Conservation (phyloP, 2,329 filamentous ascomycete genomes). For the Ophiostoma angusticollis region DNA sequence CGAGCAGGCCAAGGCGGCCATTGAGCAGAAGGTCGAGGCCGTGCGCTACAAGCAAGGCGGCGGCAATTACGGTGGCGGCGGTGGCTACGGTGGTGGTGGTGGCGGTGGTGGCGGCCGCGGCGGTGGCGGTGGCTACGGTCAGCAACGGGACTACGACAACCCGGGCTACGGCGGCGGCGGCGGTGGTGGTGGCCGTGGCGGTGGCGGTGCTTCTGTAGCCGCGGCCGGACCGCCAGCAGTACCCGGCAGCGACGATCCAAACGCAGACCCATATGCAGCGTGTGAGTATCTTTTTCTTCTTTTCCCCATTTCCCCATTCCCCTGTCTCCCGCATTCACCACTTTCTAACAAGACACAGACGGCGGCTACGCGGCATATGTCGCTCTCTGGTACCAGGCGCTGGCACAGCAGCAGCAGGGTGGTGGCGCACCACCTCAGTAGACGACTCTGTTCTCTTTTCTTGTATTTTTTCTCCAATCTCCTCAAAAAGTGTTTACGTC, state of each 20-base stretch:
- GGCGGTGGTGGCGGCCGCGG: conserved; percentile 29
- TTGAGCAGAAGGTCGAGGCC: conserved; percentile 84
- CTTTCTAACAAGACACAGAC: conserved; percentile 39
- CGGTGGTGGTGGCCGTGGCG: conserved; percentile 31
- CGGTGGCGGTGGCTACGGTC: conserved; percentile 28
- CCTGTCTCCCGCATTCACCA: neutral
- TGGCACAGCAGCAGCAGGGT: conserved; percentile 22
- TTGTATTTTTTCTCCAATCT: too few species aligned
- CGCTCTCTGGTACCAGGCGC: conserved; percentile 66
- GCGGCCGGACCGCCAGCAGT: conserved; percentile 33
- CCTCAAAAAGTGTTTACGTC: too few species aligned
- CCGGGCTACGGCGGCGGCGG: conserved; percentile 40
- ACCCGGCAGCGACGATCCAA: conserved; percentile 32
- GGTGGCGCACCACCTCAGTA: too few species aligned
- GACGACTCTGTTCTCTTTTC: too few species aligned
- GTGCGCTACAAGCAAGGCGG: conserved; percentile 49
- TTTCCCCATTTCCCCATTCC: neutral
- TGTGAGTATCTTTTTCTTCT: conserved; percentile 37
- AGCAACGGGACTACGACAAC: too few species aligned
- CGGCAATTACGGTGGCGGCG: conserved; percentile 30
- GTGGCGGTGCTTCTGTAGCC: conserved; percentile 29
- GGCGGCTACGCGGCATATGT: conserved; percentile 74
- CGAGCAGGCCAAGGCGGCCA: conserved; percentile 66
- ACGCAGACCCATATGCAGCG: conserved; percentile 59
- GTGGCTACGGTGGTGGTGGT: conserved; percentile 29